Percentiles rank a stretch among this genome's conserved stretches.
phyloP scores from a whole-genome alignment of 176 grass and related monocot genomes.

The Pontederia paniculata region DNA sequence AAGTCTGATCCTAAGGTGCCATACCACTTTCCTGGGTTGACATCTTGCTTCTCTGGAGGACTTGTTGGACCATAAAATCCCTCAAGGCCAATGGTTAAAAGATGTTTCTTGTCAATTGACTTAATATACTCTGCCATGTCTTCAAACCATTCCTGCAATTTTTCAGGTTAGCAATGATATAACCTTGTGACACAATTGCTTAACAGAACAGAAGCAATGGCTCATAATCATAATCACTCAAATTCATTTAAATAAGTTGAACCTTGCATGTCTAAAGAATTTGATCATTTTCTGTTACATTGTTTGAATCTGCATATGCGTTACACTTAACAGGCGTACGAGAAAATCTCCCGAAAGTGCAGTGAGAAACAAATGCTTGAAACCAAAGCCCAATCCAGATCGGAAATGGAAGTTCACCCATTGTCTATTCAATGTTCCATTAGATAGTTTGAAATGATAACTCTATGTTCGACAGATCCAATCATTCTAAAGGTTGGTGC shows the following conservation, averaged over 20 bases:
- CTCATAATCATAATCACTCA: neutral
- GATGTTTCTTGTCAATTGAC: slow-evolving; percentile 59
- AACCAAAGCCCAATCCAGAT: too few relatives aligned
- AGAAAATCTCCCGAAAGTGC: too few relatives aligned
- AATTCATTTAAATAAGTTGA: neutral
- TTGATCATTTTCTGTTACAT: too few relatives aligned
- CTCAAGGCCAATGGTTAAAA: slow-evolving; percentile 78
- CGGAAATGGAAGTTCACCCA: too few relatives aligned
- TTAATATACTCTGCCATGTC: slow-evolving; percentile 80
- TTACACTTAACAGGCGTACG: too few relatives aligned
- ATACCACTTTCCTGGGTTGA: slow-evolving; percentile 74
- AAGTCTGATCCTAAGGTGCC: slow-evolving; percentile 72
- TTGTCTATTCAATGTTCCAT: too few relatives aligned
- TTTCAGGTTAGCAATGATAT: neutral
- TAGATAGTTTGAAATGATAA: too few relatives aligned
- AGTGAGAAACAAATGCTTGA: too few relatives aligned
- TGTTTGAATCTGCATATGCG: too few relatives aligned
- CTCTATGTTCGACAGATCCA: too few relatives aligned
- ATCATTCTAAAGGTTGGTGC: too few relatives aligned
- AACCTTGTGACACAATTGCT: neutral
- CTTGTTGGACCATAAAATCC: slow-evolving; percentile 79
- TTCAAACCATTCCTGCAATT: slow-evolving; percentile 72
- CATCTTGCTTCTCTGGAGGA: slow-evolving; percentile 25
- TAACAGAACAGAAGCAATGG: neutral
- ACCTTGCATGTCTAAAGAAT: too few relatives aligned